Evolutionary conservation across 495 filamentous ascomycete species (phyloP).

Genomic region (Aspergillus kassunensis): DNA sequence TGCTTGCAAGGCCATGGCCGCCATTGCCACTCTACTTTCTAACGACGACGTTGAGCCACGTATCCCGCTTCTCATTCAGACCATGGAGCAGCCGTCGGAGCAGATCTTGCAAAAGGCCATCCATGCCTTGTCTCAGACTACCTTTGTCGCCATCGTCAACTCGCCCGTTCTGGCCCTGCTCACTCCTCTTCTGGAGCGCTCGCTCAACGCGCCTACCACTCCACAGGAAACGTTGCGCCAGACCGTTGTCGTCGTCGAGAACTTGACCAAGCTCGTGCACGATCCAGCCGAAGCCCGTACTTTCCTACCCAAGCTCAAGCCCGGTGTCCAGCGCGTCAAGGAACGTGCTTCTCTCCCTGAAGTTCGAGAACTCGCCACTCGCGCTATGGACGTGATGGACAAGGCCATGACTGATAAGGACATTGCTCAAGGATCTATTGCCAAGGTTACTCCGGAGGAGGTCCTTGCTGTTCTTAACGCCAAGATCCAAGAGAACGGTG

Average conservation of each 20-base stretch:
- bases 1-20: conserved; percentile 84
- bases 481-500: conserved; percentile 66
- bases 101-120: conserved; percentile 90
- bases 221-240: conserved; percentile 93
- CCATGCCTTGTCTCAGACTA: conserved; percentile 95
- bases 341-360: conserved; percentile 89
- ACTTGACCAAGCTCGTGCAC: conserved; percentile 96
- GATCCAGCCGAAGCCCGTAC: conserved; percentile 93
- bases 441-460: conserved; percentile 68
- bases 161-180: conserved; percentile 97
- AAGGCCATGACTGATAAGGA: conserved; percentile 81
- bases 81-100: conserved; percentile 91
- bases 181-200: conserved; percentile 89
- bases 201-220: conserved; percentile 84
- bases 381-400: conserved; percentile 82
- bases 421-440: conserved; percentile 54
- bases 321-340: conserved; percentile 84
- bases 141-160: conserved; percentile 94
- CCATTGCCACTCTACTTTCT: conserved; percentile 82
- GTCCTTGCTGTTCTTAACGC: conserved; percentile 69
- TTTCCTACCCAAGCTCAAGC: conserved; percentile 93
- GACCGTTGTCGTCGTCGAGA: conserved; percentile 97
- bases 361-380: conserved; percentile 82
- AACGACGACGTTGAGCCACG: conserved; percentile 96
- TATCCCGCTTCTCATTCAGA: conserved; percentile 88